Evolutionary conservation across 345 rosid species (phyloP), one percentile per base, ranked within the genome.

Genomic region (thale cress (Arabidopsis thaliana)): DNA sequence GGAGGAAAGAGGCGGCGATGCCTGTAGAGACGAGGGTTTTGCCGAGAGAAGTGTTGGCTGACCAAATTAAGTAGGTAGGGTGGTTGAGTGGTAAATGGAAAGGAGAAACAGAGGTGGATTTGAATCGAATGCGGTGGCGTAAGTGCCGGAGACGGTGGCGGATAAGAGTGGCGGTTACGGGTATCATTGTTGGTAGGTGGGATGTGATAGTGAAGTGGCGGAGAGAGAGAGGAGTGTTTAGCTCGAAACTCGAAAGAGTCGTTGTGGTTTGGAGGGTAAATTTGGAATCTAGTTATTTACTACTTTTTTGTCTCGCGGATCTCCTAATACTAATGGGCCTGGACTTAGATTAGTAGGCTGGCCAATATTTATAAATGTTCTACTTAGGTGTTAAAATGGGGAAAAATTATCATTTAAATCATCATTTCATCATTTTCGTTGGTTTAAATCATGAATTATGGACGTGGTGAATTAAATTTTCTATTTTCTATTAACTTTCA

Each of bases 11-110:
- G 57, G 88, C 82, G 65, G 99, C 89, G 60, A 95, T 85, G 69
- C 99, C 99, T 4, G 97, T 80, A 78, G 98, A 89, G 79, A 94
- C 87, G 7, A 94, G 91, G 81, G 98, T 94, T 87, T 94, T 91
- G 66, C 96, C 98, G 32, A 91, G 89, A 60, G 91, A 86, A 55
- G 97, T 93, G 85, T 93, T 93, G 81, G 97, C 78, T 79, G 89
- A 85, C 96, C 98, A 93, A 37, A 89, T 74, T 37, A 83, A 68
- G 75, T 78, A 91, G 68, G 90, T 83, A 4, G 98, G 97, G 74
- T 86, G 85, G 70, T 83, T 77, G 76, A 93, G 96, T 1, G 96
- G 88, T 11, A 81, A 14, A 64, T 75, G 65, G 37, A 79, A 73
- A 50, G 71, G 53, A 51, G 62, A 41, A 46, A 10, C 20, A 41